Percentiles rank a stretch among this genome's conserved stretches.
phyloP scores from a whole-genome alignment of 2,329 filamentous ascomycete genomes.

The Clarireedia homoeocarpa region DNA sequence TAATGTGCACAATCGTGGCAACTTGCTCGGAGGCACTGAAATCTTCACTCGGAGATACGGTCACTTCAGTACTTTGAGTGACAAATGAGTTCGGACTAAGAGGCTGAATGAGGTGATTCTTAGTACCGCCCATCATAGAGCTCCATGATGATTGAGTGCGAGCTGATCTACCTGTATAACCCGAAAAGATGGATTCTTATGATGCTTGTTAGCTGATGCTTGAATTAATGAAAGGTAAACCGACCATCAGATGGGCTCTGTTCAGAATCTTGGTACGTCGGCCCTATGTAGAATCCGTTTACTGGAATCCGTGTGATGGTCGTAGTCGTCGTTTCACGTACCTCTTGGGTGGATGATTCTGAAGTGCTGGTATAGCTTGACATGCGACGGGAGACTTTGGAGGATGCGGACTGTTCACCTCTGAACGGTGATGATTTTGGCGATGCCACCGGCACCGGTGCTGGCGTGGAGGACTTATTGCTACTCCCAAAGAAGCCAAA shows the following conservation, averaged over 20 bases:
- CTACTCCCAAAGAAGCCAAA: constrained; percentile 31
- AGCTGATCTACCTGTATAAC: constrained; percentile 33
- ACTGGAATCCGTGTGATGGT: constrained; percentile 9
- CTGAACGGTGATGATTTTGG: constrained; percentile 3
- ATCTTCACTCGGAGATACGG: constrained; percentile 29
- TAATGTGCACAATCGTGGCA: constrained; percentile 33
- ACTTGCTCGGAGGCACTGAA: constrained; percentile 28
- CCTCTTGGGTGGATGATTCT: constrained; percentile 9
- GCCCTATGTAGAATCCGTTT: constrained; percentile 9
- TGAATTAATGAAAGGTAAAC: neutral
- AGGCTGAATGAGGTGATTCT: constrained; percentile 30
- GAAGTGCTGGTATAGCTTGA: constrained; percentile 17
- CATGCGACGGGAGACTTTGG: constrained; percentile 11
- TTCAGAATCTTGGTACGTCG: constrained; percentile 10
- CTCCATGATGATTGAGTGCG: constrained; percentile 30
- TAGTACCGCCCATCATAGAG: constrained; percentile 27
- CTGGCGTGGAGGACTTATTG: neutral
- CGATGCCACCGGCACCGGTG: neutral
- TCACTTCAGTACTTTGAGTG: constrained; percentile 35
- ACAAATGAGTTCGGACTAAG: constrained; percentile 37
- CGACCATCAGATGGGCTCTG: constrained; percentile 20
- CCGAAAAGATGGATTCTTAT: constrained; percentile 40
- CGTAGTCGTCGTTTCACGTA: constrained; percentile 8
- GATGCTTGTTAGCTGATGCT: constrained; percentile 16
- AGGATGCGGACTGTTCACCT: constrained; percentile 4